Base-by-base conservation (phyloP, 768 basidiomycete genomes). In the Psilocybe tampanensis region DNA sequence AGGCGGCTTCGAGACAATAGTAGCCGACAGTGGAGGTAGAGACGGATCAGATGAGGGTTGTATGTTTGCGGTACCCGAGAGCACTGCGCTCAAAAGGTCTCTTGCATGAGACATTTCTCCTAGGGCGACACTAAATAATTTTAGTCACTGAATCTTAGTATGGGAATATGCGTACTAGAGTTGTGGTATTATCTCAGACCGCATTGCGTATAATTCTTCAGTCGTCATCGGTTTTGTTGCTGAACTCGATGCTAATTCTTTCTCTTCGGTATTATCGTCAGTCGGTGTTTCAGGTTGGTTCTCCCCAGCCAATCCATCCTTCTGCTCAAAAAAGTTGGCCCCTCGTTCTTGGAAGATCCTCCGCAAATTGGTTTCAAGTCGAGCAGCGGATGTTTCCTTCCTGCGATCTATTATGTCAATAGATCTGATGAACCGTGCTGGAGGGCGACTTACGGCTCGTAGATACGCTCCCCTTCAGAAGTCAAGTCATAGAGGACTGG, bases 91-190 rank as follows among this genome's bases (percentile, higher is more conserved):
- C 24, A 94, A 72, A 21, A 94, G 75, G 59, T 92, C 89, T 61
- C 81, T 82, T 9, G 90, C 90, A 54, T 87, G 86, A 7, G 83
- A 80, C 82, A 94, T 89, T 70, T 94, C 92, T 54, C 90, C 90
- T 45, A 86, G 72, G 23, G 91, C 89, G 58, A 86, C 81, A 60
- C 90, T 92, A 47, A 39, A 36, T 53, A 51, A 24, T 29, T 29
- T 29, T 29, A 51, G 60, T 66, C 54, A 61, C n/a, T 48, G 52
- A 48, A 15, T 44, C 12, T 21, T 45, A 41, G 22, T 36, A 42
- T 22, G 21, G 17, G 11, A 44, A 45, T 53, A 11, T 44, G 80
- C 92, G 69, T 70, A 93, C 92, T 82, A 83, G 47, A 94, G 76
- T 57, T 89, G 88, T 9, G 86, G 85, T 22, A 86, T 52, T 13